Conservation (phyloP, 2,329 filamentous ascomycete species). For the Aschersonia sp. region DNA sequence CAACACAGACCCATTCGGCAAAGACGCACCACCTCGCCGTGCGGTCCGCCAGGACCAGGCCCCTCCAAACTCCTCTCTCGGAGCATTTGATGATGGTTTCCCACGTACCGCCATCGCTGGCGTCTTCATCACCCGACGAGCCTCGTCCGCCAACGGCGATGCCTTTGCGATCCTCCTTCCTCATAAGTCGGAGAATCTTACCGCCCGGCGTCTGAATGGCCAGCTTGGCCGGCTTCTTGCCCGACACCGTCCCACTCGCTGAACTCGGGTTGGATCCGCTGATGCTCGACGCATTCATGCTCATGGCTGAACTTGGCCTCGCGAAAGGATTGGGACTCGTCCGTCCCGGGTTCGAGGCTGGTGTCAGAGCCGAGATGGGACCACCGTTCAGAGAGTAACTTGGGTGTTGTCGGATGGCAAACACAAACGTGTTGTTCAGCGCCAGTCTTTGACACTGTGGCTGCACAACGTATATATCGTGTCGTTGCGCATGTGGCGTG, state of each 20-base stretch:
- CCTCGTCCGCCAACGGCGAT: conserved; percentile 30
- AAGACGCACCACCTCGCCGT: conserved; percentile 87
- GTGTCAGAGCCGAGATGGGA: conserved; percentile 22
- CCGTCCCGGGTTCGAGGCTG: conserved; percentile 30
- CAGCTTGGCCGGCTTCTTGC: conserved; percentile 81
- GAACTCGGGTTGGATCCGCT: conserved; percentile 43
- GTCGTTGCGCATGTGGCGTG: conserved; percentile 90
- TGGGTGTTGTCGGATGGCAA: conserved; percentile 86
- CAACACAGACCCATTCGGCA: conserved; percentile 62
- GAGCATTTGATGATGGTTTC: conserved; percentile 86
- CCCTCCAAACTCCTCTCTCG: conserved; percentile 68
- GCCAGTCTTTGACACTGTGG: conserved; percentile 82
- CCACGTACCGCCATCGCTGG: conserved; percentile 62
- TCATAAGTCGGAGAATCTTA: conserved; percentile 80
- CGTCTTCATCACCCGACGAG: conserved; percentile 34
- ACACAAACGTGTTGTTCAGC: conserved; percentile 95
- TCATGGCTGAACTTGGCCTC: conserved; percentile 48
- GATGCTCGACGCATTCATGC: conserved; percentile 44
- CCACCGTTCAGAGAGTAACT: conserved; percentile 29
- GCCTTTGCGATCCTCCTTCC: conserved; percentile 57
- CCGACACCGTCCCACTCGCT: conserved; percentile 35
- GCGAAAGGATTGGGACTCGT: conserved; percentile 46
- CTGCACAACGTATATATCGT: conserved; percentile 93
- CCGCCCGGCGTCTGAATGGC: conserved; percentile 89
- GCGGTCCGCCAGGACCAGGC: conserved; percentile 67